Evolutionary conservation across 2,329 filamentous ascomycete species (phyloP), one percentile per base, ranked within the genome.

Genomic region (Penicillium sp.): DNA sequence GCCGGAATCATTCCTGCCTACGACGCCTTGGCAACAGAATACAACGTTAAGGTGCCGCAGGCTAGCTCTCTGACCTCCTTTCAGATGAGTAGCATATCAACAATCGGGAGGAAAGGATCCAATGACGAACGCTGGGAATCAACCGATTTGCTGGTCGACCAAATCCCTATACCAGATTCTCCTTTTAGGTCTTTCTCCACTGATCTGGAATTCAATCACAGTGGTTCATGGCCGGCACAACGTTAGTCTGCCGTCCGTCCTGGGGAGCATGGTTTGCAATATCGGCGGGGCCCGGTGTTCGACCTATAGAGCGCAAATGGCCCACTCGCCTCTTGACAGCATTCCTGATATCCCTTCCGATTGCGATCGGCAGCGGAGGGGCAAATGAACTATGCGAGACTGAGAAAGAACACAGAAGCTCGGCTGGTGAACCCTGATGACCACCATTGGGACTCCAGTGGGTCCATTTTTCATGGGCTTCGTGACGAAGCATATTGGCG

Each of bases 121-220:
- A 8, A 8, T 3, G 13, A 16, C 9, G 14, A 23, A 3, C 9
- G 16, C 8, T 25, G n/a, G 7, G 4, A 7, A 8, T 4, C n/a
- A n/a, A n/a, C n/a, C n/a, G n/a, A n/a, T n/a, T n/a, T 4, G 3
- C 19, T 17, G 26, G 17, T 18, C 19, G 8, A 8, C 8, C 16
- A 9, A 13, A 17, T 7, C 1, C n/a, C n/a, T 8, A 7, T 19
- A 16, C 7, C 36, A 59, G 54, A 79, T 79, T 23, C 68, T 72
- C 6, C 67, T 79, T 8, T 61, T 78, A 2, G 75, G 76, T 2
- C 65, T 64, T 3, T 68, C 67, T 0, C 76, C 77, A 0, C 59
- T 81, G 1, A 67, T 80, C 48, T 80, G 77, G 77, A 69, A 70
- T 20, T 77, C 76, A 0, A 56, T 80, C 2, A 72, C 75, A 3